Percentiles rank a stretch among this genome's conserved stretches.
Conservation (phyloP, 169 alveolate genomes). For the Plasmodium vivax region DNA sequence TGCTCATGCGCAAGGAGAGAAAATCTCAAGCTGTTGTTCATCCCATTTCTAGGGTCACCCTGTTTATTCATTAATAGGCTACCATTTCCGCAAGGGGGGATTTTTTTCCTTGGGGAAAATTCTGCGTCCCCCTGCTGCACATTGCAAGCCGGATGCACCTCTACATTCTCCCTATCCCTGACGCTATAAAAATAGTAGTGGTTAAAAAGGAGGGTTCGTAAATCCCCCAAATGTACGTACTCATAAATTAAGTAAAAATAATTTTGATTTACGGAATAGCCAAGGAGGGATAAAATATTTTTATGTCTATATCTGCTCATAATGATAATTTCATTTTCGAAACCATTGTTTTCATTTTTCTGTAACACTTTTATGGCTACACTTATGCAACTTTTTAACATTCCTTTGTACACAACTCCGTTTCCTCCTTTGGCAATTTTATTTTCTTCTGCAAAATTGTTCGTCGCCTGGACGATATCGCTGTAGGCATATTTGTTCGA, state of each 20-base stretch:
- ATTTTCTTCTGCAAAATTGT: conserved; percentile 64
- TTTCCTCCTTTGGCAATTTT: conserved; percentile 67
- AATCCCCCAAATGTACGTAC: conserved; percentile 44
- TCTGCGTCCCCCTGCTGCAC: neutral
- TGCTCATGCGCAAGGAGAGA: neutral
- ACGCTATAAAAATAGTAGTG: conserved; percentile 58
- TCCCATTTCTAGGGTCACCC: neutral
- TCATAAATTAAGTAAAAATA: conserved; percentile 62
- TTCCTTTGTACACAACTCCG: conserved; percentile 64
- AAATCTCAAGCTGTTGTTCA: neutral
- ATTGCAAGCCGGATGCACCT: neutral
- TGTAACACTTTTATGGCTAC: conserved; percentile 62
- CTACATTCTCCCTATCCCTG: conserved; percentile 23
- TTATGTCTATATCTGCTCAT: conserved; percentile 74
- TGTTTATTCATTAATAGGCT: neutral
- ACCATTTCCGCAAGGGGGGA: neutral
- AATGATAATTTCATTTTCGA: conserved; percentile 66
- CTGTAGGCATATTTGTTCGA: conserved; percentile 37
- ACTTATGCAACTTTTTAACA: conserved; percentile 47
- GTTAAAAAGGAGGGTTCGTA: conserved; percentile 58
- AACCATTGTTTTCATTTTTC: conserved; percentile 71
- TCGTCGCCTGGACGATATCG: conserved; percentile 65
- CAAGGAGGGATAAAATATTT: conserved; percentile 63
- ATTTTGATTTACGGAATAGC: conserved; percentile 40
- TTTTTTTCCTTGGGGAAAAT: conserved; percentile 4